Evolutionary conservation across 108 stramenopile species (phyloP).

Genomic region (Skeletonema grethae): DNA sequence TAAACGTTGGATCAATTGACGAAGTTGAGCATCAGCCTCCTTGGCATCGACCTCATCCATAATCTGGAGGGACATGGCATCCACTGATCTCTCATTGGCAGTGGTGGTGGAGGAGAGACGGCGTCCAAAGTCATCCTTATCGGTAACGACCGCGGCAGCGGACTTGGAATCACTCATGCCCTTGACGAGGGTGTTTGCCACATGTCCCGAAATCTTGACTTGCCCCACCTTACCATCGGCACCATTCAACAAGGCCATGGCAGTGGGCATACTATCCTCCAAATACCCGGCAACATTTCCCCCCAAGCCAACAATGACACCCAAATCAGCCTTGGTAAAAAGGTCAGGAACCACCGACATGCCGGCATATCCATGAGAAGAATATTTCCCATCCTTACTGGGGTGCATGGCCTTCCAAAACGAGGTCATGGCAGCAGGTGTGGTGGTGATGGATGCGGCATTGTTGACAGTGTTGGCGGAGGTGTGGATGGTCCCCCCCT

Average conservation of each 20-base stretch:
- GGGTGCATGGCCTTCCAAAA: constrained; percentile 74
- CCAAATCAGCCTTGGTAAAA: constrained; percentile 66
- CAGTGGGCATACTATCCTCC: constrained; percentile 63
- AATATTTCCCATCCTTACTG: constrained; percentile 21
- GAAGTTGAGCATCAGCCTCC: constrained; percentile 61
- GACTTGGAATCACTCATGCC: constrained; percentile 2
- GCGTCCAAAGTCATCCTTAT: constrained; percentile 20
- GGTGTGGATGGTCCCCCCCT: constrained; percentile 69
- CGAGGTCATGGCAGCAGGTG: constrained; percentile 70
- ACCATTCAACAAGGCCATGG: constrained; percentile 44
- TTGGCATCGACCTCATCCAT: constrained; percentile 45
- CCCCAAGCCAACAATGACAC: constrained; percentile 69
- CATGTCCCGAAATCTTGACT: constrained; percentile 55
- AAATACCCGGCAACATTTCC: constrained; percentile 56
- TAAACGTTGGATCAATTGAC: constrained; percentile 49
- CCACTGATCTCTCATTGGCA: constrained; percentile 38
- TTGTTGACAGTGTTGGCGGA: constrained; percentile 30
- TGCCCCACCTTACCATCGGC: constrained; percentile 61
- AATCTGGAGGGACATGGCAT: constrained; percentile 60
- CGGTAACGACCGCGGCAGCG: constrained; percentile 13
- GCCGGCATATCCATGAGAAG: constrained; percentile 59
- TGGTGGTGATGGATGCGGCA: constrained; percentile 24
- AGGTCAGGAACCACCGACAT: constrained; percentile 89
- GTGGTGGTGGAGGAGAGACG: constrained; percentile 31
- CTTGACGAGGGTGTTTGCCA: constrained; percentile 28